These are phyloP conservation scores for Pythium chondricola DNA, from an alignment of 352 stramenopile genomes.

Conservation along the genomic window DNA sequence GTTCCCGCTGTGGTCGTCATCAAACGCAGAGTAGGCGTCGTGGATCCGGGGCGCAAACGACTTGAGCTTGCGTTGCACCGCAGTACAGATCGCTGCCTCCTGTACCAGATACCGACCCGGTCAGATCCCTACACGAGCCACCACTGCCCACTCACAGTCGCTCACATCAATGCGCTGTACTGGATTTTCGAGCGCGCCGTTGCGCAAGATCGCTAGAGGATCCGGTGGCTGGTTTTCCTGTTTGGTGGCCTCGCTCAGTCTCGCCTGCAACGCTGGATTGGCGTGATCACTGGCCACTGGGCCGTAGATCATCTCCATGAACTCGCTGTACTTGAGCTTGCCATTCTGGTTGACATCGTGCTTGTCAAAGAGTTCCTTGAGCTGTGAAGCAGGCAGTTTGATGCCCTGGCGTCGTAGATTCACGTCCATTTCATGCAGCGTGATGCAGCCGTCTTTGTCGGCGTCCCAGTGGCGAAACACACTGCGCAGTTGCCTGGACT, in stretches of 20 bases:
- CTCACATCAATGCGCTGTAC: slow-evolving; percentile 13
- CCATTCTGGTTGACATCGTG: slow-evolving; percentile 39
- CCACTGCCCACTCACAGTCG: no score
- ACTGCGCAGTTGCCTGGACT: slow-evolving; percentile 26
- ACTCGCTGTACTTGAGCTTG: slow-evolving; percentile 36
- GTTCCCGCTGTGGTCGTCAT: slow-evolving; percentile 45
- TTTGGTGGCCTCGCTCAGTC: slow-evolving; percentile 5
- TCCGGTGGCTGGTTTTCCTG: slow-evolving; percentile 11
- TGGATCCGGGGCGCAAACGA: slow-evolving; percentile 35
- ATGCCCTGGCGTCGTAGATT: slow-evolving; percentile 42
- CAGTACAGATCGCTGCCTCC: slow-evolving; percentile 28
- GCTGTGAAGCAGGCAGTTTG: slow-evolving; percentile 21
- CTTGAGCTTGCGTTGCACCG: slow-evolving; percentile 33
- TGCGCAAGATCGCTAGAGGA: slow-evolving; percentile 34
- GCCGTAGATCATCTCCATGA: slow-evolving; percentile 34
- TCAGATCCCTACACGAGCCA: no score
- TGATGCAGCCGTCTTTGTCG: slow-evolving; percentile 47
- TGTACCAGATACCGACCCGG: slow-evolving; percentile 14
- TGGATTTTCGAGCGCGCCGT: slow-evolving; percentile 7
- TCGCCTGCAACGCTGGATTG: slow-evolving; percentile 15
- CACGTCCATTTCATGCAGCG: slow-evolving; percentile 31
- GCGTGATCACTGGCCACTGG: slow-evolving; percentile 16
- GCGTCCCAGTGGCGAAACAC: slow-evolving; percentile 57
- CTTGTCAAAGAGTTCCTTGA: slow-evolving; percentile 35
- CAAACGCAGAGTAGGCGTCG: slow-evolving; percentile 46